Conservation (phyloP, 73 alveolate species). For the Paramecium caudatum region DNA sequence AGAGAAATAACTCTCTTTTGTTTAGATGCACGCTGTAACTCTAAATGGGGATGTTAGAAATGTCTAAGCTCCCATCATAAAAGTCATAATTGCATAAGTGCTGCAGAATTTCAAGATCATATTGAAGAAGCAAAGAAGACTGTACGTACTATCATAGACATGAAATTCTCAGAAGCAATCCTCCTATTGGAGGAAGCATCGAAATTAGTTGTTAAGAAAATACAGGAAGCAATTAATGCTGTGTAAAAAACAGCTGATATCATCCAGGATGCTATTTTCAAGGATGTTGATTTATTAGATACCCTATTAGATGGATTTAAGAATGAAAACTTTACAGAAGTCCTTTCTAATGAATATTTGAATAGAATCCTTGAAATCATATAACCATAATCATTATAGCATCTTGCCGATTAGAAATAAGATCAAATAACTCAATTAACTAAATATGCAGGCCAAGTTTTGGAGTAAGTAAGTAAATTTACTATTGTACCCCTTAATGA, state of each 20-base stretch:
- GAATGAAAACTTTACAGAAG: not conserved
- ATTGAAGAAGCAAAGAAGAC: not conserved
- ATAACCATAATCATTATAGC: not conserved
- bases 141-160: not conserved
- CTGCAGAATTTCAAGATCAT: not conserved
- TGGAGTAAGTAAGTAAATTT: not conserved
- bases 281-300: constrained; percentile 10
- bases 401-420: constrained; percentile 12
- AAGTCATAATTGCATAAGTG: constrained; percentile 33
- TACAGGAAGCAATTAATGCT: not conserved
- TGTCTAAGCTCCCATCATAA: constrained; percentile 38
- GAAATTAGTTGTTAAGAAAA: not conserved
- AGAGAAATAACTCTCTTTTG: constrained; percentile 17
- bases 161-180: constrained; percentile 31
- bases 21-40: not conserved
- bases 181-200: constrained; percentile 30
- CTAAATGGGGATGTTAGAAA: constrained; percentile 2
- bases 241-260: not conserved
- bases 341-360: not conserved
- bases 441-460: not conserved
- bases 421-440: not conserved
- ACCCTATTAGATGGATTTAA: not conserved
- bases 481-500: not conserved
- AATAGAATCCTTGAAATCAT: not conserved
- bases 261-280: not conserved